Percentiles rank a stretch among this genome's conserved stretches.
Conservation (phyloP, 2,329 filamentous ascomycete species). For the Aspergillus pseudoviridinutans region DNA sequence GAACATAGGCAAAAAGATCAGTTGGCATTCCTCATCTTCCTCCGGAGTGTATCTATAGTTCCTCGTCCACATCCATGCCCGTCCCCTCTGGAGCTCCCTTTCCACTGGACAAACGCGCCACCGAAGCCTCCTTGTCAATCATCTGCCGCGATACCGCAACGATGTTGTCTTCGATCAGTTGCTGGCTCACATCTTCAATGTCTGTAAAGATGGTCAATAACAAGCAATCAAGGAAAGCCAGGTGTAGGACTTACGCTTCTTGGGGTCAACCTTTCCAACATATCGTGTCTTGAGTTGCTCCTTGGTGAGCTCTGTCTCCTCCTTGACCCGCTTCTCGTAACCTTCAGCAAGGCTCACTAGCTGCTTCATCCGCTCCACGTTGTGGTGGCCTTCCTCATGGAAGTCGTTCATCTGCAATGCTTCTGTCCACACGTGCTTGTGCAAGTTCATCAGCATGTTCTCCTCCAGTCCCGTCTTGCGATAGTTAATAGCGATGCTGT, state of each 20-base stretch:
- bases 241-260: slow-evolving; percentile 66
- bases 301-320: slow-evolving; percentile 95
- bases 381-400: slow-evolving; percentile 74
- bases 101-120: slow-evolving; percentile 60
- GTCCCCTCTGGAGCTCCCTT: slow-evolving; percentile 46
- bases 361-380: slow-evolving; percentile 82
- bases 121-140: slow-evolving; percentile 98
- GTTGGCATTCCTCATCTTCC: slow-evolving; percentile 1
- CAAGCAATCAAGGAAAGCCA: not conserved
- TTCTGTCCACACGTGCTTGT: slow-evolving; percentile 99
- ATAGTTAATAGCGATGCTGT: slow-evolving; percentile 98
- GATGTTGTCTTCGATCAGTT: slow-evolving; percentile 98
- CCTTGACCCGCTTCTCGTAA: slow-evolving; percentile 98
- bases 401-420: slow-evolving; percentile 97
- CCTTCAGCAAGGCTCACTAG: slow-evolving; percentile 88
- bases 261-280: slow-evolving; percentile 96
- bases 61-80: slow-evolving; percentile 67
- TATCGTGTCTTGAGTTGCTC: slow-evolving; percentile 98
- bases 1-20: not conserved
- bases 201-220: slow-evolving; percentile 47
- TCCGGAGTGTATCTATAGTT: slow-evolving; percentile 35
- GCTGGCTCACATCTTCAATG: slow-evolving; percentile 90
- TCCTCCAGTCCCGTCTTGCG: slow-evolving; percentile 95
- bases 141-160: slow-evolving; percentile 97
- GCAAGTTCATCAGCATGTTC: slow-evolving; percentile 99